Evolutionary conservation across 1,284 basidiomycete species (phyloP).

Genomic region (Tylopilus sp.): DNA sequence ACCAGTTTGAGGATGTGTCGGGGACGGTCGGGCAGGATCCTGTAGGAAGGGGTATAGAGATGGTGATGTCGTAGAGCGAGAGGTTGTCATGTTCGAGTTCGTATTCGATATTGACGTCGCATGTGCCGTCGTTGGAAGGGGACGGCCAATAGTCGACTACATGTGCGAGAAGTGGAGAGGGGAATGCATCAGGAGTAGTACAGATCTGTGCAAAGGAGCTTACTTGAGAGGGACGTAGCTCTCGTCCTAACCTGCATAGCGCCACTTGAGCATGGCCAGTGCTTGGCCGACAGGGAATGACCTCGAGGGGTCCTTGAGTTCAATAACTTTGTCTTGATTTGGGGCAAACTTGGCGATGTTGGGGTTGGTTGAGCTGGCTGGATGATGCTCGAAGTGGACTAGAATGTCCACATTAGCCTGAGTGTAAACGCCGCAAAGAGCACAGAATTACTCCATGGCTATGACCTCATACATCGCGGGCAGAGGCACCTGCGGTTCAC

Average conservation of each 20-base stretch:
- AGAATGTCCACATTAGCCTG: not conserved
- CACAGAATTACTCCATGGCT: conserved; percentile 34
- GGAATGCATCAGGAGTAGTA: no score
- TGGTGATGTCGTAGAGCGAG: conserved; percentile 40
- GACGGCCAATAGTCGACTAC: no score
- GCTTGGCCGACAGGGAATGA: conserved; percentile 92
- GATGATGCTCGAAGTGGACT: conserved; percentile 38
- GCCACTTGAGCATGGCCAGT: conserved; percentile 93
- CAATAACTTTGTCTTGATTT: conserved; percentile 74
- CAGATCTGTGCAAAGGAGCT: conserved; percentile 39
- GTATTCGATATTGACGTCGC: no score
- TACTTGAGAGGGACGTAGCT: conserved; percentile 91
- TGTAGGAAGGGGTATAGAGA: no score
- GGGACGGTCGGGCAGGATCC: no score
- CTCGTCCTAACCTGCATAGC: conserved; percentile 93
- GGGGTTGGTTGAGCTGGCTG: conserved; percentile 64
- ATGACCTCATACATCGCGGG: conserved; percentile 53
- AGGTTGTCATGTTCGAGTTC: no score
- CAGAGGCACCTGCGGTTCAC: conserved; percentile 46
- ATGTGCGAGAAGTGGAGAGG: no score
- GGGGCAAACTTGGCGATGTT: conserved; percentile 91
- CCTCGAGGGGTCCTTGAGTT: conserved; percentile 86
- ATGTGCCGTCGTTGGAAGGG: no score
- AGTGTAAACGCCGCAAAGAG: not conserved
- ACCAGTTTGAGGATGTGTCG: no score